Evolutionary conservation across 345 rosid species (phyloP).

Genomic region (Sonneratia alba): DNA sequence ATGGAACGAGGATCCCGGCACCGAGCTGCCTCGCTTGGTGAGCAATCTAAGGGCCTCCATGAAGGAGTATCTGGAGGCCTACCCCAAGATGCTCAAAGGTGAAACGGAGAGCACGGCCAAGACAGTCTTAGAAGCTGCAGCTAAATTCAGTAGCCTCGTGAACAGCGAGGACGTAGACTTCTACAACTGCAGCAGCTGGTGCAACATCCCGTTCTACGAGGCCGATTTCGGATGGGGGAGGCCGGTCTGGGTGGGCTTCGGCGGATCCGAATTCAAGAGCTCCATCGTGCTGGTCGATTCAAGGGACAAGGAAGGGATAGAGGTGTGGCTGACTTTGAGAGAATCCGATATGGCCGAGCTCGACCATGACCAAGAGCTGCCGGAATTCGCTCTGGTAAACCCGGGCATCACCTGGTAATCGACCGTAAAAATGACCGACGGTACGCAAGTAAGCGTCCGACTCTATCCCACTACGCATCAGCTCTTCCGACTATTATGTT

Average conservation of each 20-base stretch:
- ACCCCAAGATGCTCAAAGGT: not conserved
- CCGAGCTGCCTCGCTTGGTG: conserved; percentile 15
- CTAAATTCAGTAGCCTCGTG: not conserved
- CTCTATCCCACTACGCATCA: too few species aligned
- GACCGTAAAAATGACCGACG: not conserved
- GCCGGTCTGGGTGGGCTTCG: conserved; percentile 14
- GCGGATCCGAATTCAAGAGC: not conserved
- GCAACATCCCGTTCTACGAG: conserved; percentile 11
- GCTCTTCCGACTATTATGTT: too few species aligned
- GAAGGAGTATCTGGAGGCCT: not conserved
- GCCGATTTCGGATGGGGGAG: conserved; percentile 24
- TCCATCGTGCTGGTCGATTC: conserved; percentile 9
- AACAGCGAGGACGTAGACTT: conserved; percentile 7
- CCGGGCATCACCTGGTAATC: not conserved
- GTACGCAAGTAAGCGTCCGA: not conserved
- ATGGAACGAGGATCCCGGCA: conserved; percentile 6
- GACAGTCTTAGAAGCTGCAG: conserved; percentile 2
- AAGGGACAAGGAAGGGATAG: conserved; percentile 10
- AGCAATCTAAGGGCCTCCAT: conserved; percentile 15
- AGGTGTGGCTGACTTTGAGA: conserved; percentile 16
- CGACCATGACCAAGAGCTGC: conserved; percentile 6
- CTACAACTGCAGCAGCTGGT: conserved; percentile 11
- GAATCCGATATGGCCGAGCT: conserved; percentile 10
- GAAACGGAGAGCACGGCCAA: not conserved
- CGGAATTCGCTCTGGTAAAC: not conserved